Percentiles rank a stretch among this genome's conserved stretches.
Conservation (phyloP, 805 yeast genomes). For the Myxozyma neotropica region DNA sequence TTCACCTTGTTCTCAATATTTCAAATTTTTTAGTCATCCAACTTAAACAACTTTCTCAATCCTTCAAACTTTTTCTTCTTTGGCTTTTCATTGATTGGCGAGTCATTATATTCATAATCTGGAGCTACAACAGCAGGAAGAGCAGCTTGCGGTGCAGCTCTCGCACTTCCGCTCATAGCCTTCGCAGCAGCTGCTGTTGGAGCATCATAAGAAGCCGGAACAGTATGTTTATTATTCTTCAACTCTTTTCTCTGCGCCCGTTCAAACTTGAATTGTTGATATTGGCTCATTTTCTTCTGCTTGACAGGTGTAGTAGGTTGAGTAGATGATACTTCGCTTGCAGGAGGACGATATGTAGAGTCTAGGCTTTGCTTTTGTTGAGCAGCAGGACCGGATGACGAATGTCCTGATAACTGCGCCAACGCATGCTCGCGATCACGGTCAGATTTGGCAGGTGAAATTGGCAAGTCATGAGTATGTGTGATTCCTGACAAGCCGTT, state of each 20-base stretch:
- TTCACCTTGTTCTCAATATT: neutral
- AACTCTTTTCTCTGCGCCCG: slow-evolving; percentile 19
- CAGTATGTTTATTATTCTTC: slow-evolving; percentile 70
- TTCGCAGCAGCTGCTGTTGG: slow-evolving; percentile 59
- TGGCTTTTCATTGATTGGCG: slow-evolving; percentile 10
- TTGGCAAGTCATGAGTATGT: neutral
- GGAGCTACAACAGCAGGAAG: neutral
- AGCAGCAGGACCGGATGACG: neutral
- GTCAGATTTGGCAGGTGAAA: slow-evolving; percentile 1
- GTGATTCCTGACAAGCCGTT: no score
- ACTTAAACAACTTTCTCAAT: slow-evolving; percentile 18
- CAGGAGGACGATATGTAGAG: neutral
- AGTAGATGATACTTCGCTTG: neutral
- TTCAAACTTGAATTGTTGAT: slow-evolving; percentile 19
- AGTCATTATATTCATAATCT: neutral
- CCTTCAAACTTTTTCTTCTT: slow-evolving; percentile 28
- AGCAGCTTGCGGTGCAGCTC: slow-evolving; percentile 1
- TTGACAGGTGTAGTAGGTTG: slow-evolving; percentile 4
- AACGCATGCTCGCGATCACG: neutral
- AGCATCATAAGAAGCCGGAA: slow-evolving; percentile 74
- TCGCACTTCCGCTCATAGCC: slow-evolving; percentile 2
- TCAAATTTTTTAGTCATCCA: slow-evolving; percentile 4
- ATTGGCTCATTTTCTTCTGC: slow-evolving; percentile 23
- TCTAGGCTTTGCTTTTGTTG: neutral
- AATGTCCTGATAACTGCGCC: neutral